Evolutionary conservation across 768 basidiomycete species (phyloP), one percentile per base, ranked within the genome.

Genomic region (Austroboletus festivus): DNA sequence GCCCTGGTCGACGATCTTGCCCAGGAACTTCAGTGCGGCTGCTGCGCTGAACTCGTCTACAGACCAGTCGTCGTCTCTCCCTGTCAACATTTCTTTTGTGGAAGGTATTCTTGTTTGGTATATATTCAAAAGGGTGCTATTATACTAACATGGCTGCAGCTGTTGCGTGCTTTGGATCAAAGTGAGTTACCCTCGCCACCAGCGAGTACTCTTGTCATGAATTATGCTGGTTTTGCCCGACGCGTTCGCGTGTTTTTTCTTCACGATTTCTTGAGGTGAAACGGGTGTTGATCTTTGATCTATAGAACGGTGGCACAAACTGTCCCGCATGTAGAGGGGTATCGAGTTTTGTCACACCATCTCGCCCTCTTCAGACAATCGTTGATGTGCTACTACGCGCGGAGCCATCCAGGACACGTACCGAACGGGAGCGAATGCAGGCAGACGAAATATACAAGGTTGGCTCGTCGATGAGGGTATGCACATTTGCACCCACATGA

Each of bases 1-100:
- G 37, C 53, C 13, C 73, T 89, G 47, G 76, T 76, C 20, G 81
- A 85, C 35, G 79, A 85, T 55, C 68, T 90, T 46, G 79, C 76
- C 22, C 75, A 86, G 60, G 89, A 91, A 62, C 75, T 92, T 34
- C 84, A 89, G 55, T 93, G 90, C 57, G 90, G 87, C 19, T 92
- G 90, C 63, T 93, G 90, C 67, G 78, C 87, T 16, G 89, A 81
- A 49, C 73, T 93, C 37, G 83, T 87, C 50, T 90, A 93, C 68
- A 75, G 80, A 51, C 90, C 90, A 3, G 89, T 93, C 15, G 71
- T 90, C 23, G 86, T 93, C 44, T 75, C 78, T 30, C 90, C 90
- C 24, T 93, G 90, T 64, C 87, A 91, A 57, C 90, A 93, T 73
- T 90, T 87, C 75, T 92, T 91, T 63, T 93, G 90, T 60, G 90